Evolutionary conservation across 176 grass and related monocot genomes (phyloP).

Genomic region (Puccinellia tenuiflora): DNA sequence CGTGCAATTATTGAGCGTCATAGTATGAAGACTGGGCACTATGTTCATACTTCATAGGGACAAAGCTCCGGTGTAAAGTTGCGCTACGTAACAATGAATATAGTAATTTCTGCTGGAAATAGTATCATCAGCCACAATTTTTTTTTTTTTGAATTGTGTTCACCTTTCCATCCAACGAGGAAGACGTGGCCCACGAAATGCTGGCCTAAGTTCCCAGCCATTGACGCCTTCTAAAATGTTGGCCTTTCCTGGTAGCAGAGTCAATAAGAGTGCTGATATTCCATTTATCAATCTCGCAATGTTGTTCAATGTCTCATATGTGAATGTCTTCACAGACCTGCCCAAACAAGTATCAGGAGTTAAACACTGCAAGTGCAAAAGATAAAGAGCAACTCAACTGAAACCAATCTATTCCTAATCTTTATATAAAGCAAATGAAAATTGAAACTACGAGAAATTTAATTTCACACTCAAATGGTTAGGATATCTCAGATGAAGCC

Average conservation of each 20-base stretch:
- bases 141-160: background rate
- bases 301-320: slow-evolving; percentile 94
- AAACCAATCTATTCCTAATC: background rate
- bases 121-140: background rate
- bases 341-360: slow-evolving; percentile 20
- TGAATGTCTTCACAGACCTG: slow-evolving; percentile 97
- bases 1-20: background rate
- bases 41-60: background rate
- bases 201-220: slow-evolving; percentile 92
- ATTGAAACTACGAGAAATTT: background rate
- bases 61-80: background rate
- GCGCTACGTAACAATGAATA: background rate
- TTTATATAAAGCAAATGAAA: background rate
- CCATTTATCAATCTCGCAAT: slow-evolving; percentile 97
- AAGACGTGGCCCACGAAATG: slow-evolving; percentile 74
- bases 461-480: background rate
- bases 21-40: background rate
- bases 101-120: background rate
- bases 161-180: slow-evolving; percentile 99
- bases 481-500: background rate
- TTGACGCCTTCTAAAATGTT: slow-evolving; percentile 84
- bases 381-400: slow-evolving; percentile 1
- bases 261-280: slow-evolving; percentile 72
- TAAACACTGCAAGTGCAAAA: background rate
- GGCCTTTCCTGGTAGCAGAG: slow-evolving; percentile 73